Conservation (phyloP, 2,329 filamentous ascomycete species). For the Nannizziopsis arthrosporioides region DNA sequence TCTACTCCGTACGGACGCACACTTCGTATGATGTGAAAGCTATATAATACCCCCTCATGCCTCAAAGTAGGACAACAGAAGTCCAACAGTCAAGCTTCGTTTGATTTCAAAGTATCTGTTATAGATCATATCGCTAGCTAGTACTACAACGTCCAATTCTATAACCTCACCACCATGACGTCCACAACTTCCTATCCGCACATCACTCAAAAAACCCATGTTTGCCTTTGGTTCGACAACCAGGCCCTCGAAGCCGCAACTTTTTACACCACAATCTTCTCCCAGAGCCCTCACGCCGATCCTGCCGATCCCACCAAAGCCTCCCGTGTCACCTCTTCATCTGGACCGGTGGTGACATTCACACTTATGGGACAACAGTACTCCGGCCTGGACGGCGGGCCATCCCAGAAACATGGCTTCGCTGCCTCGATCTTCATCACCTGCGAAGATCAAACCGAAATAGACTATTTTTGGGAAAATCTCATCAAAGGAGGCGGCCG, state of each 20-base stretch:
- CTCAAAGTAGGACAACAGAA: too few species aligned
- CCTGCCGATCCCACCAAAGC: not conserved
- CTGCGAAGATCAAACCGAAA: constrained; percentile 37
- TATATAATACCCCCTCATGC: too few species aligned
- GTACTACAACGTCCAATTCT: not conserved
- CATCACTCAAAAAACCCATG: constrained; percentile 14
- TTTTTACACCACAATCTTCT: constrained; percentile 19
- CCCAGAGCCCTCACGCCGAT: constrained; percentile 1
- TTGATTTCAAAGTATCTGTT: not conserved
- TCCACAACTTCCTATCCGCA: not conserved
- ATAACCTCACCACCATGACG: not conserved
- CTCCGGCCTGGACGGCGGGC: constrained; percentile 37
- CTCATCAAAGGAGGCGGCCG: constrained; percentile 33
- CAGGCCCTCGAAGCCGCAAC: constrained; percentile 20
- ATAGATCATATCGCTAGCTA: not conserved
- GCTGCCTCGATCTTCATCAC: constrained; percentile 37
- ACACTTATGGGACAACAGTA: constrained; percentile 32
- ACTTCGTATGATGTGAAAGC: too few species aligned
- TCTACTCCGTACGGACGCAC: too few species aligned
- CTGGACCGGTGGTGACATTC: constrained; percentile 28
- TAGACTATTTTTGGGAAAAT: constrained; percentile 40
- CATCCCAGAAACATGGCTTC: constrained; percentile 31
- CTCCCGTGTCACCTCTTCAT: constrained; percentile 24
- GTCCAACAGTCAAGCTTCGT: too few species aligned
- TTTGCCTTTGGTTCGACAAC: constrained; percentile 20